Percentiles rank a stretch among this genome's conserved stretches.
Evolutionary conservation across 176 grass and related monocot genomes (phyloP).

Genomic region (Carex scoparia): DNA sequence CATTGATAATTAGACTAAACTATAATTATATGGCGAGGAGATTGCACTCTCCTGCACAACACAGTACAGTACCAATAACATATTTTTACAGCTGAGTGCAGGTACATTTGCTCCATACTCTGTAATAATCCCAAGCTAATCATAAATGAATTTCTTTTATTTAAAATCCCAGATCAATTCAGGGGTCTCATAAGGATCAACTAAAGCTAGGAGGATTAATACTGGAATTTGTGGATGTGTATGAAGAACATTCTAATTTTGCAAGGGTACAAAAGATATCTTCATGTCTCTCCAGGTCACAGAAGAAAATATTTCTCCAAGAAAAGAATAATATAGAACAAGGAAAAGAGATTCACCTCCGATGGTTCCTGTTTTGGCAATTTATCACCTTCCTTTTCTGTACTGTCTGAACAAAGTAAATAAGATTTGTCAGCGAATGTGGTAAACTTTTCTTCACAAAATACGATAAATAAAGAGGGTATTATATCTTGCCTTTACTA

Average conservation of each 20-base stretch:
- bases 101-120: not conserved
- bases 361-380: conserved; percentile 15
- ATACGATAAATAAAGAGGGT: not conserved
- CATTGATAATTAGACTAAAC: not conserved
- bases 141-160: not conserved
- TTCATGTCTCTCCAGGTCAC: not conserved
- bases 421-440: not conserved
- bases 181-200: not conserved
- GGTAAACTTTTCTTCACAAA: not conserved
- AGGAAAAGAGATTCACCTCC: conserved; percentile 18
- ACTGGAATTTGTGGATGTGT: not conserved
- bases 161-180: not conserved
- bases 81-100: not conserved
- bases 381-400: conserved; percentile 18
- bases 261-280: not conserved
- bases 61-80: not conserved
- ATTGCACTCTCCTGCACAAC: not conserved
- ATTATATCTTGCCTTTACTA: conserved; percentile 9
- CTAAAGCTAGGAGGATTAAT: not conserved
- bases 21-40: not conserved
- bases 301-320: not conserved
- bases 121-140: not conserved
- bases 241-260: not conserved
- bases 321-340: not conserved
- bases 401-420: not conserved